Evolutionary conservation across 306 rosid species (phyloP).

Genomic region (Lupinus albus): DNA sequence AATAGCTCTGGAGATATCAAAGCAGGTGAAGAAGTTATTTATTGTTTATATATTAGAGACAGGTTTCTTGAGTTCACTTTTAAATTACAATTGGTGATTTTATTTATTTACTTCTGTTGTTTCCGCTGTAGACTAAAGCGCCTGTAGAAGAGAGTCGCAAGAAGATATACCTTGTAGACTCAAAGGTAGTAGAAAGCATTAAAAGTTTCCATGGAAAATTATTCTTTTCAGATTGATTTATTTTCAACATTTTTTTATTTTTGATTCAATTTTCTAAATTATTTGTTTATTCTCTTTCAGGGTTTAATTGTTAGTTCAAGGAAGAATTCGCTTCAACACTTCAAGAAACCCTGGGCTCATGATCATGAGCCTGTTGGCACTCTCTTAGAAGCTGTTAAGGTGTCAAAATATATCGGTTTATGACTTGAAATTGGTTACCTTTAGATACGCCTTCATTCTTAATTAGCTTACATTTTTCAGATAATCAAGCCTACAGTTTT

Average conservation of each 20-base stretch:
- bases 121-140: slow-evolving; percentile 54
- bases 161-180: slow-evolving; percentile 94
- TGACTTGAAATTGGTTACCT: slow-evolving; percentile 22
- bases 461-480: slow-evolving; percentile 39
- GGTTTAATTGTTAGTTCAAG: slow-evolving; percentile 87
- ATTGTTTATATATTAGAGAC: slow-evolving; percentile 4
- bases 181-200: slow-evolving; percentile 61
- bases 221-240: neutral
- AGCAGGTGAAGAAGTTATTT: slow-evolving; percentile 51
- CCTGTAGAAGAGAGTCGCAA: slow-evolving; percentile 84
- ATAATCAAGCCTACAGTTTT: slow-evolving; percentile 83
- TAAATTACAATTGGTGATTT: slow-evolving; percentile 20
- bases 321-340: slow-evolving; percentile 79
- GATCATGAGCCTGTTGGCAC: slow-evolving; percentile 77
- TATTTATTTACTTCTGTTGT: slow-evolving; percentile 18
- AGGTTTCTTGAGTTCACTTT: slow-evolving; percentile 11
- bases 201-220: neutral
- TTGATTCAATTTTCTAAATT: neutral
- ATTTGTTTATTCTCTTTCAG: slow-evolving; percentile 49
- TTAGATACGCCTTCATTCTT: slow-evolving; percentile 12
- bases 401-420: slow-evolving; percentile 30
- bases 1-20: slow-evolving; percentile 87
- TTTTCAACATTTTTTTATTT: neutral
- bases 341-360: slow-evolving; percentile 97
- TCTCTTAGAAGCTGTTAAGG: slow-evolving; percentile 85